Conservation (phyloP, 192 early-diverging fungal genomes). For the Coemansia sp. region DNA sequence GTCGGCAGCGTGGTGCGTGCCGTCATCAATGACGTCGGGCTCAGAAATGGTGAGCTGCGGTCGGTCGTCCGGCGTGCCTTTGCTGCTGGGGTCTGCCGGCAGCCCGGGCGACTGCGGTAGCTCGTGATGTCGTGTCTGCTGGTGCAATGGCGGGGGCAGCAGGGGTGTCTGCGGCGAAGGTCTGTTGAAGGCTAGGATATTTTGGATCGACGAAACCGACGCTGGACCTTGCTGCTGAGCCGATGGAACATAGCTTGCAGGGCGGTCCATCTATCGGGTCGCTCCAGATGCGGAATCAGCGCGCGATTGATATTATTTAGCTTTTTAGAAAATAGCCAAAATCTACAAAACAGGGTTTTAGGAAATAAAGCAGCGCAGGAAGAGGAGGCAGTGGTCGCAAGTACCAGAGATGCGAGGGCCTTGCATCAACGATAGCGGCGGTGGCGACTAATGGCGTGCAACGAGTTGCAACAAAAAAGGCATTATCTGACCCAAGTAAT, state of each 20-base stretch:
- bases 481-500: neutral
- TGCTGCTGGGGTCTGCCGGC: slow-evolving; percentile 10
- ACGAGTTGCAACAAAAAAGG: slow-evolving; percentile 8
- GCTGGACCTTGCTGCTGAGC: slow-evolving; percentile 22
- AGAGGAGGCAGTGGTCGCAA: neutral
- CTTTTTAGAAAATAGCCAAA: too few relatives aligned
- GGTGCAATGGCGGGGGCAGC: neutral
- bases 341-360: too few relatives aligned
- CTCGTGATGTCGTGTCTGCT: neutral
- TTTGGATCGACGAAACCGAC: slow-evolving; percentile 21
- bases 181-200: slow-evolving; percentile 12
- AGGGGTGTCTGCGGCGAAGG: slow-evolving; percentile 9
- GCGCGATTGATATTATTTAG: neutral
- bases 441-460: slow-evolving; percentile 8
- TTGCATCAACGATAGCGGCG: neutral
- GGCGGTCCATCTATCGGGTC: slow-evolving; percentile 28
- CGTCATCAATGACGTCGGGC: slow-evolving; percentile 27
- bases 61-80: slow-evolving; percentile 16
- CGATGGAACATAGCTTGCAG: slow-evolving; percentile 14
- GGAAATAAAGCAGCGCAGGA: neutral
- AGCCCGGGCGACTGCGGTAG: neutral
- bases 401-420: neutral
- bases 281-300: neutral
- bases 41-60: slow-evolving; percentile 22
- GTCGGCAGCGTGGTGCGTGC: slow-evolving; percentile 17